A percentile compares a stretch with the other conserved stretches of the same genome.
Conservation (phyloP, 1,284 basidiomycete species). For the Inonotus hispidus region DNA sequence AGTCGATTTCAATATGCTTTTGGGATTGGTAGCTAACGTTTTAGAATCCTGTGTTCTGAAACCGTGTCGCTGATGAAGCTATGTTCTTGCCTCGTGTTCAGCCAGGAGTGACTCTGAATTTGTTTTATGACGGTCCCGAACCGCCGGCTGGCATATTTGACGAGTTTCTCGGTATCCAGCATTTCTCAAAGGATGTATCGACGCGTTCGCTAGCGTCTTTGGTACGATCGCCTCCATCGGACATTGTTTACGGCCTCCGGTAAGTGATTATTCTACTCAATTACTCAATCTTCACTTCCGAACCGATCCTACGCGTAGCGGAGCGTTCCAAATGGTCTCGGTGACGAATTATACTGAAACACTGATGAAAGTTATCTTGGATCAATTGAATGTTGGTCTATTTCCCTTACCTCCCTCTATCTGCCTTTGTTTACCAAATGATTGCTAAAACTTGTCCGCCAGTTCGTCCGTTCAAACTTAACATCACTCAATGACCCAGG, state of each 20-base stretch:
- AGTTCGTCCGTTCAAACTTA: conserved; percentile 35
- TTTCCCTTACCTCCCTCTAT: neutral
- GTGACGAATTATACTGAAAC: conserved; percentile 35
- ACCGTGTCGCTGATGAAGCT: neutral
- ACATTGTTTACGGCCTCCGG: conserved; percentile 38
- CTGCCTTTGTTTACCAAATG: neutral
- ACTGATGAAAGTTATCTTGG: conserved; percentile 41
- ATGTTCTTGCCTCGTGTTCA: conserved; percentile 17
- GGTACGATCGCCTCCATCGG: conserved; percentile 36
- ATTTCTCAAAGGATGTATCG: conserved; percentile 34
- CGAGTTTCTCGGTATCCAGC: conserved; percentile 37
- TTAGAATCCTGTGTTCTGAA: neutral
- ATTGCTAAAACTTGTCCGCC: neutral
- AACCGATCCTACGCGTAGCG: conserved; percentile 27
- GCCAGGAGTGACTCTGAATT: conserved; percentile 32
- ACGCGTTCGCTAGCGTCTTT: conserved; percentile 38
- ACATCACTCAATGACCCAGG: conserved; percentile 26
- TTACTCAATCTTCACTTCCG: neutral
- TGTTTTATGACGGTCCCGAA: conserved; percentile 51
- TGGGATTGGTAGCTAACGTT: conserved; percentile 31
- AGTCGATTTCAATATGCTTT: conserved; percentile 43
- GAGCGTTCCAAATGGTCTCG: conserved; percentile 44
- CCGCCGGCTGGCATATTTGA: conserved; percentile 47
- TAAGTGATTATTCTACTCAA: conserved; percentile 22
- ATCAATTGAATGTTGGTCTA: conserved; percentile 41